Evolutionary conservation across 768 basidiomycete species (phyloP).

Genomic region (Russula emetica): DNA sequence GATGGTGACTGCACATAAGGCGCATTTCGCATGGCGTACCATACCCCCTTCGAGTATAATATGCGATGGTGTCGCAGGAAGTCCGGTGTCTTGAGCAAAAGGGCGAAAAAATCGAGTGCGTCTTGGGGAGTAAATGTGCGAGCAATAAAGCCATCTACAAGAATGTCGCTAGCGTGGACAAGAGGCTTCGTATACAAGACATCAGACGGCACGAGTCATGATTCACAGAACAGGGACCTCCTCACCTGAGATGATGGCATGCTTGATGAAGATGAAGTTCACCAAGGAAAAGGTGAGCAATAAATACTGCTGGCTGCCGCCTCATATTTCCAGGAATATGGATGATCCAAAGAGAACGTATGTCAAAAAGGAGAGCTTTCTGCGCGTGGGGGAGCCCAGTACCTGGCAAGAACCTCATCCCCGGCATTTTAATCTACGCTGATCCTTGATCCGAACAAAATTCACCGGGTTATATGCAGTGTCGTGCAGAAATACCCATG

Average conservation of each 20-base stretch:
- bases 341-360: neutral
- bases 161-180: neutral
- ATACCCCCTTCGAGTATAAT: neutral
- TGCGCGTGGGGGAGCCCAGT: neutral
- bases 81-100: neutral
- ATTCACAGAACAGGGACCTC: neutral
- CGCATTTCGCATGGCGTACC: neutral
- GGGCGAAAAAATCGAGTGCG: neutral
- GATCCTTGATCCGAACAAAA: neutral
- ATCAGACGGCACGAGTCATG: neutral
- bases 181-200: neutral
- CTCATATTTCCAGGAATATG: neutral
- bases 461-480: neutral
- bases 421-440: neutral
- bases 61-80: neutral
- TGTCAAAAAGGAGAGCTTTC: neutral
- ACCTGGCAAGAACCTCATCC: neutral
- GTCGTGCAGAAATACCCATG: neutral
- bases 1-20: neutral
- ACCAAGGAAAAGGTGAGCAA: neutral
- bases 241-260: neutral
- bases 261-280: neutral
- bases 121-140: slow-evolving; percentile 1
- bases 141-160: slow-evolving; percentile 15
- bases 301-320: neutral